phyloP scores from a whole-genome alignment of 1,284 basidiomycete genomes.

The Ustilago cynodontis region DNA sequence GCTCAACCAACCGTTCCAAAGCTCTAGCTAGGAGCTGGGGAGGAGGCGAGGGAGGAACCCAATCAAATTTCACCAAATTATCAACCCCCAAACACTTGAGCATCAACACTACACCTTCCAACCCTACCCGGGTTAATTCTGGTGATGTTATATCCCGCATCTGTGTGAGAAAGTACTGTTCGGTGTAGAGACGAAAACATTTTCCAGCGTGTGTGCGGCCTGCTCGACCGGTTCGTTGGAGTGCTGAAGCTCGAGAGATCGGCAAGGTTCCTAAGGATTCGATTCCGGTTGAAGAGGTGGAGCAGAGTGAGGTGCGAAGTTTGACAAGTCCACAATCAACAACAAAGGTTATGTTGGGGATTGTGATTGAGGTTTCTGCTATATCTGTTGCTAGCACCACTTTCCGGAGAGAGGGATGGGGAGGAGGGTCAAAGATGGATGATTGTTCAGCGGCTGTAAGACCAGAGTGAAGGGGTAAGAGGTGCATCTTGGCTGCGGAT shows the following conservation, averaged over 20 bases:
- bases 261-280: conserved; percentile 68
- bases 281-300: conserved; percentile 58
- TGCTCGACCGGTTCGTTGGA: conserved; percentile 71
- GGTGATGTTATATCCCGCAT: conserved; percentile 81
- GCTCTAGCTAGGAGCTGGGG: conserved; percentile 86
- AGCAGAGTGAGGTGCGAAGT: conserved; percentile 71
- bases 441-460: conserved; percentile 87
- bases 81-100: conserved; percentile 89
- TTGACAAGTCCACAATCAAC: conserved; percentile 96
- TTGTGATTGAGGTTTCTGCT: conserved; percentile 95
- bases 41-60: conserved; percentile 84
- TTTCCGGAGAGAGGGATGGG: conserved; percentile 81
- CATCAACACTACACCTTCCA: conserved; percentile 88
- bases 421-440: conserved; percentile 82
- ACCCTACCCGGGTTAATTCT: conserved; percentile 88
- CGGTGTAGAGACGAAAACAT: conserved; percentile 91
- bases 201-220: conserved; percentile 79
- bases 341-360: conserved; percentile 94
- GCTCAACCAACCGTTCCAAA: conserved; percentile 76
- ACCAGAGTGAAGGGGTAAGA: conserved; percentile 88
- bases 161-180: conserved; percentile 73
- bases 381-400: conserved; percentile 95
- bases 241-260: conserved; percentile 69
- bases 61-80: conserved; percentile 88
- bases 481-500: conserved; percentile 75